Conservation (phyloP, 2,329 filamentous ascomycete species). For the Microsporum ferrugineum region DNA sequence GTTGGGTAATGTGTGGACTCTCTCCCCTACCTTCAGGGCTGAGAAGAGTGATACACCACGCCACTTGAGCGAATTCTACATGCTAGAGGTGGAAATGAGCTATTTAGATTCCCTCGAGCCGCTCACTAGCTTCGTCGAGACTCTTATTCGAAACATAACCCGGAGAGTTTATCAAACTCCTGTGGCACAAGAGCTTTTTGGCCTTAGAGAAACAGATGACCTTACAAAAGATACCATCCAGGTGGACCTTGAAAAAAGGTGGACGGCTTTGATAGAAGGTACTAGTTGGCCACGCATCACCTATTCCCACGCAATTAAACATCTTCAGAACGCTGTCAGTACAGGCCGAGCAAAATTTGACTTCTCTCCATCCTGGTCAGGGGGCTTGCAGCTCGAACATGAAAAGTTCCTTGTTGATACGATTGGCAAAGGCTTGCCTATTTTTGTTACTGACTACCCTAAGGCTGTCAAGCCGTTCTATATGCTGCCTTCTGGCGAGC, state of each 20-base stretch:
- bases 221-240: conserved; percentile 30
- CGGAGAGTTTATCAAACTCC: conserved; percentile 39
- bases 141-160: conserved; percentile 55
- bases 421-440: conserved; percentile 53
- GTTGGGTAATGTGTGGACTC: conserved; percentile 80
- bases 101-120: conserved; percentile 59
- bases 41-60: conserved; percentile 87
- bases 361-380: conserved; percentile 57
- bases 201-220: conserved; percentile 32
- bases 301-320: conserved; percentile 64
- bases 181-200: conserved; percentile 46
- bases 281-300: conserved; percentile 66
- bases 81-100: conserved; percentile 85
- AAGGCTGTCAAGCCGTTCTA: conserved; percentile 83
- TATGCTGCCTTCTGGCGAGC: conserved; percentile 49
- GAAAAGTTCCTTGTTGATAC: conserved; percentile 71
- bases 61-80: conserved; percentile 95
- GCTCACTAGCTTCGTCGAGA: conserved; percentile 71
- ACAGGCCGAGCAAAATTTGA: conserved; percentile 47
- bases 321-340: conserved; percentile 50
- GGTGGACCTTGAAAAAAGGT: conserved; percentile 52
- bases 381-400: conserved; percentile 77
- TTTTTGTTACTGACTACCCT: conserved; percentile 95
- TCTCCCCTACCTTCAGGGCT: conserved; percentile 87
- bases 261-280: conserved; percentile 52